Percentiles rank a stretch among this genome's conserved stretches.
These are phyloP conservation scores for Smithsoniella earleae DNA, from an alignment of 163 green algal species.

Conservation along the genomic window DNA sequence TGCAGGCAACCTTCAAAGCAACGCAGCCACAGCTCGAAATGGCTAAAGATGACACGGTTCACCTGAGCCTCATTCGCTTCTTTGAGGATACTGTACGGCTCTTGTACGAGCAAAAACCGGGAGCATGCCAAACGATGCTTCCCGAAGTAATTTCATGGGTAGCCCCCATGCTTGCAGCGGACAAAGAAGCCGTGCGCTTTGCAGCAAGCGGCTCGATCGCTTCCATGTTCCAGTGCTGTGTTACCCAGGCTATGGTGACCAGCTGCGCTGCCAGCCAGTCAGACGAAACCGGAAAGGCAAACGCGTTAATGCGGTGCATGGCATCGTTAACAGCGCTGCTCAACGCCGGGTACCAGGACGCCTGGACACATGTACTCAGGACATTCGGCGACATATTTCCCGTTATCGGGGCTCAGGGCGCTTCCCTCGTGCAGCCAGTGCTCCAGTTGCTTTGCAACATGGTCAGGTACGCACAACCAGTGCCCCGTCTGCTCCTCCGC, in stretches of 20 bases:
- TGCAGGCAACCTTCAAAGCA: not conserved
- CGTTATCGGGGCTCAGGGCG: not conserved
- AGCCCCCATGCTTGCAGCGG: constrained; percentile 51
- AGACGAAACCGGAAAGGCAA: too few relatives aligned
- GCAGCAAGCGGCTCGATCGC: constrained; percentile 34
- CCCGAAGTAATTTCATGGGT: constrained; percentile 51
- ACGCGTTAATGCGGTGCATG: constrained; percentile 36
- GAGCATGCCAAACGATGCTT: constrained; percentile 38
- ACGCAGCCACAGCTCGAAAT: not conserved
- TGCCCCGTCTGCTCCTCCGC: too few relatives aligned
- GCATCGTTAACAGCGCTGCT: constrained; percentile 45
- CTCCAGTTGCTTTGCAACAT: not conserved
- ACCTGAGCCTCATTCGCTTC: constrained; percentile 48
- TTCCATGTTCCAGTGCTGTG: constrained; percentile 6
- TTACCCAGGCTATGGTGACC: constrained; percentile 32
- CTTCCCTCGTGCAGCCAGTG: not conserved
- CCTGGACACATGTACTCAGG: constrained; percentile 42
- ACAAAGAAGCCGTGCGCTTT: constrained; percentile 61
- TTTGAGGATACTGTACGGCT: constrained; percentile 44
- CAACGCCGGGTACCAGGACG: constrained; percentile 47
- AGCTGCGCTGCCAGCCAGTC: too few relatives aligned
- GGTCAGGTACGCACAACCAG: not conserved
- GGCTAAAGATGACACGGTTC: not conserved
- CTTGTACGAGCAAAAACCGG: too few relatives aligned
- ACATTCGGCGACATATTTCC: not conserved